phyloP scores from a whole-genome alignment of 441 rosid genomes.

The Biscutella auriculata region DNA sequence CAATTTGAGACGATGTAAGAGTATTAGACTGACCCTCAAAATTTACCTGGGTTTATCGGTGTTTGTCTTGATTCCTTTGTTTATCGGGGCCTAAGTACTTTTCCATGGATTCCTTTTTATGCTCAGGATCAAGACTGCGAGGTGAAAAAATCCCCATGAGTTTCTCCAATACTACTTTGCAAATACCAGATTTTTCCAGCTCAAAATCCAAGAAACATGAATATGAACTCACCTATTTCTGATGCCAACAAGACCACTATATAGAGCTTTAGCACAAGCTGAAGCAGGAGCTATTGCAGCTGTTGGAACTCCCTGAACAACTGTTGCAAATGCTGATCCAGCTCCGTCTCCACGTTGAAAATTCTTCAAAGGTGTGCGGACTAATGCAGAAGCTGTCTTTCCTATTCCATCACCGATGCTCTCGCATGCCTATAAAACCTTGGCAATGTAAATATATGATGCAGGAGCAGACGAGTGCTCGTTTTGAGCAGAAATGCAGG shows the following conservation, averaged over 20 bases:
- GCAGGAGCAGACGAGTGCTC: neutral
- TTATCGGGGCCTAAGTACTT: constrained; percentile 72
- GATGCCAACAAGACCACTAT: constrained; percentile 76
- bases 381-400: constrained; percentile 81
- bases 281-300: constrained; percentile 94
- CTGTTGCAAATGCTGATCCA: constrained; percentile 76
- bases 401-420: constrained; percentile 84
- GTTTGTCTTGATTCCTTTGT: constrained; percentile 27
- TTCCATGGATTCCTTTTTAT: constrained; percentile 88
- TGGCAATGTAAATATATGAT: constrained; percentile 7
- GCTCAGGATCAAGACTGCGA: constrained; percentile 95
- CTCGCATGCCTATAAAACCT: constrained; percentile 60
- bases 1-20: neutral
- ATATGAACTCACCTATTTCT: constrained; percentile 62
- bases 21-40: neutral
- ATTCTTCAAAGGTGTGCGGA: constrained; percentile 65
- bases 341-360: constrained; percentile 90
- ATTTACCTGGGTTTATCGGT: constrained; percentile 12
- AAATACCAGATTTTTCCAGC: neutral
- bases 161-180: neutral
- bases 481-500: neutral
- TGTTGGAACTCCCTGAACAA: constrained; percentile 73
- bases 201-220: neutral
- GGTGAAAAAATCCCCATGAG: neutral
- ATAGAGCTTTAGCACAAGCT: constrained; percentile 76